Percentiles rank a stretch among this genome's conserved stretches.
These are phyloP conservation scores for Sarocladiaceae sp. DNA, from an alignment of 2,329 filamentous ascomycete genomes.

Conservation along the genomic window DNA sequence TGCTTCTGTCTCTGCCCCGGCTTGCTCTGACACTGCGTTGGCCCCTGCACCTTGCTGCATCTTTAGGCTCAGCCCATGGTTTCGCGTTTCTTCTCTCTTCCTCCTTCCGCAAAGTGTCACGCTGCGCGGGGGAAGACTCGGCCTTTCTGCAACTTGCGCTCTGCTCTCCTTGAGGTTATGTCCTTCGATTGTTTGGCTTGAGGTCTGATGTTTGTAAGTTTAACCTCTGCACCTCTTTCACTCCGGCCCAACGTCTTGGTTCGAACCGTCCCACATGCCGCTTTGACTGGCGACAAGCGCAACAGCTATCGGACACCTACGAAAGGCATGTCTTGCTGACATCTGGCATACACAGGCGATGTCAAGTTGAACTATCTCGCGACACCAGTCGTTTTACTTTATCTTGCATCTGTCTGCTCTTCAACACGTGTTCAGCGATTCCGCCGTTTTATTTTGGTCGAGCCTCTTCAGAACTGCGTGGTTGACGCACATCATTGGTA, in stretches of 20 bases:
- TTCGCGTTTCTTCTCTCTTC: slow-evolving; percentile 8
- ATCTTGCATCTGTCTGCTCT: background rate
- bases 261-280: background rate
- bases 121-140: slow-evolving; percentile 1
- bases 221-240: background rate
- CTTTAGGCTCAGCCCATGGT: background rate
- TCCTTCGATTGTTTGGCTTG: background rate
- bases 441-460: too few species aligned
- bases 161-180: background rate
- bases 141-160: background rate
- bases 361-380: background rate
- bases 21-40: background rate
- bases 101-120: background rate
- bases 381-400: background rate
- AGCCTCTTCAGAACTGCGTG: too few species aligned
- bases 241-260: background rate
- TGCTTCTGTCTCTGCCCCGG: background rate
- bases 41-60: slow-evolving; percentile 2
- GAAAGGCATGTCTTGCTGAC: background rate
- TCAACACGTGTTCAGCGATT: background rate
- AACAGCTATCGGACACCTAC: background rate
- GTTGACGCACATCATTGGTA: too few species aligned
- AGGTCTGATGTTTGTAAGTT: background rate
- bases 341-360: background rate
- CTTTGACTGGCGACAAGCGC: background rate